Base-by-base conservation (phyloP, 768 basidiomycete species). In the Leucosporidium scottii region DNA sequence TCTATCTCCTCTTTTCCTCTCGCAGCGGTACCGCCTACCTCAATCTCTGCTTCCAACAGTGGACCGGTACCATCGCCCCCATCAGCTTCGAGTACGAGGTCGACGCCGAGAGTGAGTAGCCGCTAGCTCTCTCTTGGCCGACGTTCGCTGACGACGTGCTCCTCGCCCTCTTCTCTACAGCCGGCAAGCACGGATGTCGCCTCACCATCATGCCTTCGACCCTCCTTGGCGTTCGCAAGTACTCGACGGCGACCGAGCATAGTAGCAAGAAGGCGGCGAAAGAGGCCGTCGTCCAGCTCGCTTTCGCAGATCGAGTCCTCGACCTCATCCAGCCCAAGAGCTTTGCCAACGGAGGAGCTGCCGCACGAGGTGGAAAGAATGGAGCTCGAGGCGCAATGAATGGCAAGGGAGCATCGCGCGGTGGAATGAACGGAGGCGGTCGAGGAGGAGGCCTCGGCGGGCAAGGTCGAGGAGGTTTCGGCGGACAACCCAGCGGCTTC, bases 251-350 rank as follows among this genome's bases (percentile, higher is more conserved):
- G 1, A 18, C 25, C 39, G 25, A 47, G 44, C 44, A 59, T n/a
- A 5, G 13, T 7, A 48, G 6, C 25, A 59, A 59, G 44, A 59
- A 59, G 44, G 27, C 47, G 1, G 66, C 66, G 1, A 67, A 63
- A 10, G 66, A 67, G 0, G 66, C 66, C 3, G 66, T 59, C 39
- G 56, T 67, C 50, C 56, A 58, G 20, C 61, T 53, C 39, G 66
- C 66, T 4, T 44, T 67, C 5, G 23, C 28, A 4, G 39, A 53
- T 12, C 44, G 58, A 3, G 58, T 67, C 6, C 61, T 67, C 61
- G 66, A 67, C n/a, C 23, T 57, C 8, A n/a, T 62, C 13, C 23
- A 12, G 23, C 61, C 66, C 5, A 59, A 59, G 59, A 44, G 23
- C 9, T 23, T 51, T n/a, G 21, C 50, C 50, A 51, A 13, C 27